Base-by-base conservation (phyloP, 768 basidiomycete genomes). In the Amanita brunnescens region DNA sequence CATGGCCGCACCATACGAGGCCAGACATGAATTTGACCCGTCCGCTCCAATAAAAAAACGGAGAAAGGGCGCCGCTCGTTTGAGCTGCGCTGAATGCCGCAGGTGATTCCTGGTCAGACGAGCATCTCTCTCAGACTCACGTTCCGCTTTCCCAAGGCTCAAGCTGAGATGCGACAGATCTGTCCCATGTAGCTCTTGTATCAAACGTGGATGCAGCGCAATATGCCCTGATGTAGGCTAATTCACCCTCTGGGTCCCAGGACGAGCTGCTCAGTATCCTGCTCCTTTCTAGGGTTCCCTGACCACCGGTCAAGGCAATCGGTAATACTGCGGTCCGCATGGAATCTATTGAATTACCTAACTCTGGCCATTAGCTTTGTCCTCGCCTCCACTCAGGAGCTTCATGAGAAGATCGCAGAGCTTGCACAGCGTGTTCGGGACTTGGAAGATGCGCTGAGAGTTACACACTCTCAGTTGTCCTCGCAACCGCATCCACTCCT, bases 361-460 rank as follows among this genome's bases (percentile, higher is more conserved):
- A 49, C 54, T 33, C 55, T 23, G 4, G 24, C 14, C n/a, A 43
- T 29, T 55, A 85, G 86, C 16, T 90, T 89, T 59, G 85, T 89
- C 0, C 77, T 89, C 26, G 87, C 85, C 0, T 85, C 83, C 0
- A 88, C 85, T 0, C 82, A 84, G 63, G 86, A 89, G 56, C 71
- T 90, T 1, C 87, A 90, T 60, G 86, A 89, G 65, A 89, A 90
- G 65, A 89, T 90, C 49, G 70, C 78, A n/a, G 81, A 87, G 59
- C 76, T 90, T 3, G 79, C 81, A 24, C 78, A 68, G 54, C 85
- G 87, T 39, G 81, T 89, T 20, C 79, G 87, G 51, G 80, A 88
- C 45, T 75, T 91, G 16, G 87, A 91, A 59, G 87, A 90, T 57
- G 79, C 69, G 6, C 67, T 91, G 23, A 75, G 83, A 23, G 59